Percentiles rank a stretch among this genome's conserved stretches.
Evolutionary conservation across 306 rosid species (phyloP).

Genomic region (Pyrus pyrifolia): DNA sequence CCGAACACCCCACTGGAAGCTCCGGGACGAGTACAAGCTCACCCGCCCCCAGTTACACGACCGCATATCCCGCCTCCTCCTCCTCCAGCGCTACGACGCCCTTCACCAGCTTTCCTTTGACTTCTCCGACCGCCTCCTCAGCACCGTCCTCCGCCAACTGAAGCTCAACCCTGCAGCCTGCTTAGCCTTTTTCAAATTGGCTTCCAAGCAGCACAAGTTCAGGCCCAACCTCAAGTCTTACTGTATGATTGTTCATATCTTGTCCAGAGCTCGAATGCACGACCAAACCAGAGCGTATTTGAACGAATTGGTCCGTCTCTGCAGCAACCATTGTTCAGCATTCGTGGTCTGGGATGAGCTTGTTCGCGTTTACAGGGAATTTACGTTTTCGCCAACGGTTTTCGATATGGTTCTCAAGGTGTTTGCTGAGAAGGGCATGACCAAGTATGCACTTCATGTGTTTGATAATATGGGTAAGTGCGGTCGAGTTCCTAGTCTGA

Average conservation of each 20-base stretch:
- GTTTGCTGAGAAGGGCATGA: slow-evolving; percentile 56
- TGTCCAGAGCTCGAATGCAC: slow-evolving; percentile 58
- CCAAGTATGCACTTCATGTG: slow-evolving; percentile 53
- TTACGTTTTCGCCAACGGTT: slow-evolving; percentile 46
- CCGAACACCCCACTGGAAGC: slow-evolving; percentile 50
- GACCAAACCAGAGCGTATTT: slow-evolving; percentile 43
- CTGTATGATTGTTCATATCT: slow-evolving; percentile 58
- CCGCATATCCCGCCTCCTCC: slow-evolving; percentile 62
- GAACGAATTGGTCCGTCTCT: slow-evolving; percentile 30
- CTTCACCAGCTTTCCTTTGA: slow-evolving; percentile 37
- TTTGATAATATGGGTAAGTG: slow-evolving; percentile 61
- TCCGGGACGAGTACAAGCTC: slow-evolving; percentile 50
- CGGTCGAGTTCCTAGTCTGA: slow-evolving; percentile 50
- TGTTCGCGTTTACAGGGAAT: slow-evolving; percentile 36
- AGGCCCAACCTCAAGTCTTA: slow-evolving; percentile 54
- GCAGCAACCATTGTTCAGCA: slow-evolving; percentile 36
- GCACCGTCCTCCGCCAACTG: slow-evolving; percentile 63
- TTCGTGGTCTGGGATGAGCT: slow-evolving; percentile 40
- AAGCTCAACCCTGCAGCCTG: slow-evolving; percentile 43
- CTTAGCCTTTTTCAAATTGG: slow-evolving; percentile 52
- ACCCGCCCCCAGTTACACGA: slow-evolving; percentile 34
- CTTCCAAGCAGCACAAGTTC: slow-evolving; percentile 39
- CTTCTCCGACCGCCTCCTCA: slow-evolving; percentile 60
- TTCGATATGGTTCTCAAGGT: slow-evolving; percentile 65
- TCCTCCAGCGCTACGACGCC: slow-evolving; percentile 53